Evolutionary conservation across 176 grass and related monocot species (phyloP), one percentile per base, ranked within the genome.

Genomic region (Metroxylon sagu): DNA sequence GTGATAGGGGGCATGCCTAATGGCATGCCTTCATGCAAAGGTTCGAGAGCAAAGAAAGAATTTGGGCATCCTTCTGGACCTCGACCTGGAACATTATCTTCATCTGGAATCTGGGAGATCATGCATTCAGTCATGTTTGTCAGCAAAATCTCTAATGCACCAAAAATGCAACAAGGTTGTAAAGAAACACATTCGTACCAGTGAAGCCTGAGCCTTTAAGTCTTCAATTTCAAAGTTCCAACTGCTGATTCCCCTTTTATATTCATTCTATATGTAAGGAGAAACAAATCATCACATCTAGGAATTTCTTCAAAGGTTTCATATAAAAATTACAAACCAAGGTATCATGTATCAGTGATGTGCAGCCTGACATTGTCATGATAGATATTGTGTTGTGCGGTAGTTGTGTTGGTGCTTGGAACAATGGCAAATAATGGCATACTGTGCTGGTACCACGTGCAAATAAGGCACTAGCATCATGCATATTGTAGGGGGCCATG

Each of bases 171-270:
- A 43, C 35, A 43, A 14, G 35, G 59, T 7, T 18, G 17, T n/a
- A 19, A 48, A 4, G 14, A 6, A 12, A 25, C 27, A 54, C 25
- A 26, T 17, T 5, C 5, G 14, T 92, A 88, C 93, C 63, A 80
- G 66, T 68, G 83, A 81, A 64, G 93, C 93, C 68, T 88, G 93
- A 77, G 84, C 77, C 68, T 83, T 98, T 62, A 98, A 60, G 61
- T 98, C 93, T 50, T 98, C 93, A 16, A 92, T 68, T 56, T 98
- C 84, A 50, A 98, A 98, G 59, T 83, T 98, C 93, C 93, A 98
- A 60, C 87, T 67, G 60, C 93, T 98, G 64, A 98, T 92, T 68
- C 93, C 93, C 65, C 87, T 82, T 75, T 92, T 98, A 50, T 98
- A 98, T 83, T 98, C 87, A 69, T 74, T 86, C 93, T 98, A 80